Base-by-base conservation (phyloP, 2,329 filamentous ascomycete species). In the Erysiphe neolycopersici region DNA sequence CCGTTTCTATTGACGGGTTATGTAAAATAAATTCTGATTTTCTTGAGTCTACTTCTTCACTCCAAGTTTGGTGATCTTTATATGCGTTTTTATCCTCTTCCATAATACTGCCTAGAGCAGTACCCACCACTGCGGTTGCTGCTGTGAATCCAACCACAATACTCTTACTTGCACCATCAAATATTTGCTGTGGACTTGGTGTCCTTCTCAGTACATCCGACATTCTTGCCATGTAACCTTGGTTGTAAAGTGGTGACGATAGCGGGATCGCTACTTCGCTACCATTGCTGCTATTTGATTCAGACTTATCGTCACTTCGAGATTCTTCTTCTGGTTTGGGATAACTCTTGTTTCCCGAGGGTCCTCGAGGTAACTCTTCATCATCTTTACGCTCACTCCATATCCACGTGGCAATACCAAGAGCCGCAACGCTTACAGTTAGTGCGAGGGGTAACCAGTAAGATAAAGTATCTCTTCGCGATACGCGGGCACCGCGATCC, bases 391-490 rank as follows among this genome's bases (percentile, higher is more conserved):
- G 77, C 62, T 92, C 84, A 59, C 79, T 91, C 84, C 84, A 93
- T 47, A 85, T 73, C 87, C 87, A 95, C 45, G 83, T 83, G 43
- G 77, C 85, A 41, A 92, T 63, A 31, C 85, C 84, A 44, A 80
- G 76, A 18, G 85, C 83, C 47, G 87, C 87, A 52, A 91, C 73
- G 40, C 83, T 85, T 46, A 92, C 74, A 42, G 85, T 94, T 50
- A 93, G 62, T 50, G 76, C 77, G 45, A 95, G 68, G 48, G 87
- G 87, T 47, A 93, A 72, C 82, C 85, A 94, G 62, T 91, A 87
- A 55, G 76, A 71, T 62, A 81, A 71, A 51, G 73, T 68, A 57
- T 68, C 65, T 59, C 69, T 65, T 61, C 71, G 58, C 58, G 60
- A 66, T 53, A 71, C 71, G 45, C 53, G 53, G 45, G 47, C 42